Evolutionary conservation across 2,329 filamentous ascomycete species (phyloP), one percentile per base, ranked within the genome.

Genomic region (Ophioceras dolichostomum): DNA sequence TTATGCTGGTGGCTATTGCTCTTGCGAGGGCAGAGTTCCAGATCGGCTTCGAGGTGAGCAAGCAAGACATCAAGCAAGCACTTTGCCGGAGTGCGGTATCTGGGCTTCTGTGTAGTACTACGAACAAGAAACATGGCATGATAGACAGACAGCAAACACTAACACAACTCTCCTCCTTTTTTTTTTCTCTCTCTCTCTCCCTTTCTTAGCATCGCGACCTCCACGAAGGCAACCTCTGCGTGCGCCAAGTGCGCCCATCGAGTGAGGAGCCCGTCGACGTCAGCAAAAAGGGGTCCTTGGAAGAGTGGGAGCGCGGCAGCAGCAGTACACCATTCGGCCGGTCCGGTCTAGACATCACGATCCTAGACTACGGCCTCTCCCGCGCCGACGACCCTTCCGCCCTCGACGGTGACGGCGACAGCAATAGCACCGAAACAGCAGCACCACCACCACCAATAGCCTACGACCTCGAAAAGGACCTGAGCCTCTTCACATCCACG

Each of bases 181-280:
- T n/a, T n/a, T n/a, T n/a, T n/a, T n/a, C n/a, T n/a, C n/a, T n/a
- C n/a, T n/a, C n/a, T n/a, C n/a, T n/a, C n/a, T n/a, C n/a, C n/a
- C n/a, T n/a, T n/a, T n/a, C n/a, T n/a, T 42, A 77, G 72, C 76
- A 80, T 47, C 70, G 76, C 5, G 76, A 80, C 46, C 59, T 80
- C 4, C 76, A 80, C 45, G 75, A 80, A 44, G 75, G 75, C 4
- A 79, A 80, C 44, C 54, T 80, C 13, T 79, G 76, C 43, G 63
- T 79, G 34, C 62, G 65, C 4, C 64, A 62, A 37, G 54, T 59
- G 1, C 49, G 57, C 3, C 22, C 22, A 12, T 7, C 22, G 22
- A 26, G 22, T n/a, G n/a, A n/a, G n/a, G 46, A 60, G 3, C 48
- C 61, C 1, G n/a, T n/a, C n/a, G n/a, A n/a, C n/a, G n/a, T n/a